phyloP scores from a whole-genome alignment of 2,329 filamentous ascomycete species.

The Aspergillus fijiensis region DNA sequence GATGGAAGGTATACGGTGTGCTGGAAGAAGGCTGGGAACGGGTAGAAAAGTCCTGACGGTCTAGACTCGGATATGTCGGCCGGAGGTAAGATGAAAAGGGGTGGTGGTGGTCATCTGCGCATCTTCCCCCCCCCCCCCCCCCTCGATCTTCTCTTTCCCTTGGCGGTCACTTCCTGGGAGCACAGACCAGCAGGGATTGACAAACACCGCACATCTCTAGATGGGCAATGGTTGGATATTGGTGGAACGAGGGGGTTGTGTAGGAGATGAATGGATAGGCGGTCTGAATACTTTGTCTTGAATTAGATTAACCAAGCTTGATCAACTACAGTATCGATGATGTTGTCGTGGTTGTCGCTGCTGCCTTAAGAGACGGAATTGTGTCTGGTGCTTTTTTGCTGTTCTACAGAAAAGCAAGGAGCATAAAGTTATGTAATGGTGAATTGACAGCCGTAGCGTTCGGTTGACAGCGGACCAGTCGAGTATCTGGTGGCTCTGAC shows the following conservation, averaged over 20 bases:
- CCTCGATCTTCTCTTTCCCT: background rate
- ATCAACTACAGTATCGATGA: background rate
- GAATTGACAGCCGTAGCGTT: background rate
- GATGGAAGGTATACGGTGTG: background rate
- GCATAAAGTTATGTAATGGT: background rate
- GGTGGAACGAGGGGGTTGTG: background rate
- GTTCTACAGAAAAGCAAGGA: background rate
- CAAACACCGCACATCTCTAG: background rate
- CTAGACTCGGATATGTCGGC: constrained; percentile 5
- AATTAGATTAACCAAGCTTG: background rate
- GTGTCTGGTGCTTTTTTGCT: no score
- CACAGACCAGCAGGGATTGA: background rate
- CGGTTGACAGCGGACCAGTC: background rate
- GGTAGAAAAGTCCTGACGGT: background rate
- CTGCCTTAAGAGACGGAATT: background rate
- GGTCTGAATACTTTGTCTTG: background rate
- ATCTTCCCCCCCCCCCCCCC: background rate
- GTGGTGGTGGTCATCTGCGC: background rate
- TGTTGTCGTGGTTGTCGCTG: background rate
- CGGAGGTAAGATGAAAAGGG: background rate
- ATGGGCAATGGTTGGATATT: background rate
- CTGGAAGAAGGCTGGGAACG: background rate
- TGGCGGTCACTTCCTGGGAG: constrained; percentile 6
- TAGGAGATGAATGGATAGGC: background rate
- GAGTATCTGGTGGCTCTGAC: background rate